Base-by-base conservation (phyloP, 129 eudicot genomes). In the Tagetes erecta region DNA sequence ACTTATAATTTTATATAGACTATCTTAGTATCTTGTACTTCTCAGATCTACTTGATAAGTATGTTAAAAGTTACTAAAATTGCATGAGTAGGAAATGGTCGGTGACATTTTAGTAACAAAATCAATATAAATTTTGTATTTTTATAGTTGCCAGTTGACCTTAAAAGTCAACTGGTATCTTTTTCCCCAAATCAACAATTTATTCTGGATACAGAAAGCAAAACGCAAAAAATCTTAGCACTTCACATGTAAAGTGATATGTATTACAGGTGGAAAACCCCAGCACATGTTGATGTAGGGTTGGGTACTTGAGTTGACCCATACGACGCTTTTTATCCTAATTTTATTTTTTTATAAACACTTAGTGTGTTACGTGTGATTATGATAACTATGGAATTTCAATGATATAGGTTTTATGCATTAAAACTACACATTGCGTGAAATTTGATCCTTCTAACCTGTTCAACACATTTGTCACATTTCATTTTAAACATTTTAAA, bases 381-480 rank as follows among this genome's bases (percentile, higher is more conserved):
- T 14, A 30, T 10, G 3, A 27, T 20, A 55, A 27, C n/a, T 55
- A 55, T 20, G 10, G 35, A 6, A 55, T 55, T 20, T n/a, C 34
- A 55, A 53, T 53, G 20, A 3, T 14, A 53, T 4, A 55, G 42
- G 36, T 30, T 56, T 3, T 33, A 60, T 3, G 40, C n/a, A 34
- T 60, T 60, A 60, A 0, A 35, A 60, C 14, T 60, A 60, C 14
- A 33, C 66, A 33, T 6, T 56, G 11, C 12, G 35, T 30, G 12
- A 56, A 13, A 4, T 56, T 8, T 27, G 11, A 30, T 30, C 63
- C 67, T 62, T 62, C 67, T 62, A 37, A 35, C 44, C 30, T 62
- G 10, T 62, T 62, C 45, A 62, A 62, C 44, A 12, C 42, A 35
- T 62, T 63, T 40, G 40, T 39, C 53, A 51, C 66, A 3, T 71